Percentiles rank a stretch among this genome's conserved stretches.
phyloP scores from a whole-genome alignment of 768 basidiomycete genomes.

The Phlebiopsis flavidoalba region DNA sequence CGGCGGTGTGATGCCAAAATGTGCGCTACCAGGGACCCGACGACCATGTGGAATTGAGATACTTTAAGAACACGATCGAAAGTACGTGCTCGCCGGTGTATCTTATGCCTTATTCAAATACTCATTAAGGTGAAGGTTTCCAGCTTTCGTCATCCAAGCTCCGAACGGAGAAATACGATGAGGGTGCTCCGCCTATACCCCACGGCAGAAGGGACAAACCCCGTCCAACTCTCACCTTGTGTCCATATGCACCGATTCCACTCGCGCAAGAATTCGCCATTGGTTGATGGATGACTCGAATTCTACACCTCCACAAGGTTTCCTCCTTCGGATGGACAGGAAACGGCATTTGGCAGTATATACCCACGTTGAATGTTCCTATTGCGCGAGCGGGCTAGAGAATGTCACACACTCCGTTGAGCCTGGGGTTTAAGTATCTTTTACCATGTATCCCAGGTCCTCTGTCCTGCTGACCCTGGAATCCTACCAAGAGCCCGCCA shows the following conservation, averaged over 20 bases:
- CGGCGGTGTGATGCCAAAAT: too few relatives aligned
- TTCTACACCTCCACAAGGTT: too few relatives aligned
- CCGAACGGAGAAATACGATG: neutral
- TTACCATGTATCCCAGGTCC: neutral
- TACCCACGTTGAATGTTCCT: neutral
- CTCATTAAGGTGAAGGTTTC: too few relatives aligned
- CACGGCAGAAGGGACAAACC: too few relatives aligned
- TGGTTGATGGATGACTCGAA: neutral
- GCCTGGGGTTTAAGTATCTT: neutral
- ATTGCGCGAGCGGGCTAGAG: neutral
- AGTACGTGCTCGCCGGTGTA: too few relatives aligned
- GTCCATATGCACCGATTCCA: neutral
- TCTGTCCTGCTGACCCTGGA: neutral
- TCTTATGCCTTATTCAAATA: too few relatives aligned
- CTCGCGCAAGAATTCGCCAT: slow-evolving; percentile 3
- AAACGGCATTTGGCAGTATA: neutral
- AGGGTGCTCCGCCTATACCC: too few relatives aligned
- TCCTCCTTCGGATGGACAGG: neutral
- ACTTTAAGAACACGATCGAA: too few relatives aligned
- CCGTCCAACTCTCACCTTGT: neutral
- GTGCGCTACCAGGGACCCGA: too few relatives aligned
- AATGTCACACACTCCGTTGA: neutral
- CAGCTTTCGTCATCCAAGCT: neutral
- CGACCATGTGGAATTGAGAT: too few relatives aligned
- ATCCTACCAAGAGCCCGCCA: neutral